Evolutionary conservation across 169 alveolate genomes (phyloP), one percentile per base, ranked within the genome.

Genomic region (Besnoitia besnoiti): DNA sequence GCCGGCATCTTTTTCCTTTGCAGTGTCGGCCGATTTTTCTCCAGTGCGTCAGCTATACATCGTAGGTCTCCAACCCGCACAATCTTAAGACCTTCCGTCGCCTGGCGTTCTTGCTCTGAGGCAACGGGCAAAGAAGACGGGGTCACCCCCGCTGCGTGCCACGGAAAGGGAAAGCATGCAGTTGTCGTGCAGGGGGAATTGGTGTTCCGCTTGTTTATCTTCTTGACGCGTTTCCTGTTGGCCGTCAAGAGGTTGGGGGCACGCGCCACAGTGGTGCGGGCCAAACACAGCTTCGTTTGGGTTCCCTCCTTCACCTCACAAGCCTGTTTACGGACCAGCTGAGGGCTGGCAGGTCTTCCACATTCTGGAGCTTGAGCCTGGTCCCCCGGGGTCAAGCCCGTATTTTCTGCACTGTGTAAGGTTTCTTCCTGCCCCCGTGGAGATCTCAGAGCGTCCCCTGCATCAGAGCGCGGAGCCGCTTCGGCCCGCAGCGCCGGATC

Each of bases 221-320:
- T 73, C 46, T 73, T 73, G 33, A 39, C 84, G 8, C 84, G 84
- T 73, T 73, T 33, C 46, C 84, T 33, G 84, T 33, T 73, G 16
- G 84, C 84, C 27, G 84, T 73, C 16, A 73, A 39, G 19, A 73
- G 84, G 42, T 0, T 73, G 16, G 84, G 84, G 5, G 49, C 84
- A 5, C 16, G 84, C 84, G 84, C 49, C 16, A 73, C 46, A 33
- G 84, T 73, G 73, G 33, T 33, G 27, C 73, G 73, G n/a, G 27
- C 27, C 0, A 33, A 21, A 27, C 73, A 33, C 16, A 33, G 35
- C 73, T 55, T 55, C 27, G 35, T 33, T 55, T 55, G 35, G 73
- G 35, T 33, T 27, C 16, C 73, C 35, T 33, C 16, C 27, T 55
- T 55, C 27, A 4, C 73, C 73, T 27, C 0, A 33, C 73, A 5